Conservation (phyloP, 352 stramenopile species). For the Peronospora destructor region DNA sequence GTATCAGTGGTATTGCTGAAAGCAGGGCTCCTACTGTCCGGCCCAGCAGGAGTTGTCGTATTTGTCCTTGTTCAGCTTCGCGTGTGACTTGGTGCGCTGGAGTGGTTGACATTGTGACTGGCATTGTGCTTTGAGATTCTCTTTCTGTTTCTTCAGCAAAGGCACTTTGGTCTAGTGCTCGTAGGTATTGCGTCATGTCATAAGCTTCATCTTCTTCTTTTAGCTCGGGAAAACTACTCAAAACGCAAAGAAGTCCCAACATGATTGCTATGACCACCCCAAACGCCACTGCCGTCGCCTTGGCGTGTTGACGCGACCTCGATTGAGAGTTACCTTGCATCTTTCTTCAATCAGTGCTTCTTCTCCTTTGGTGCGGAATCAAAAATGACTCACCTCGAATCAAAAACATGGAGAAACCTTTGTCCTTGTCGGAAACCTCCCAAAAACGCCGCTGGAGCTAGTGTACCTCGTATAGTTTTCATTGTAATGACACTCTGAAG, state of each 20-base stretch:
- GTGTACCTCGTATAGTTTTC: not conserved
- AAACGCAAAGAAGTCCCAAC: conserved; percentile 14
- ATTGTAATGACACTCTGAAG: not conserved
- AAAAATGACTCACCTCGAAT: not conserved
- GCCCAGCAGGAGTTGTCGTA: not conserved
- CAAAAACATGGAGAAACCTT: not conserved
- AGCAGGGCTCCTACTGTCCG: conserved; percentile 1
- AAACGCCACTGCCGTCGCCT: conserved; percentile 12
- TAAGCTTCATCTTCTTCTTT: not conserved
- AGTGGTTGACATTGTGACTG: not conserved
- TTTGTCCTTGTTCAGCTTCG: too few relatives aligned
- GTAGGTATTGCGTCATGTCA: conserved; percentile 6
- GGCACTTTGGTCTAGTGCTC: not conserved
- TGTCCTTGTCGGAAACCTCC: not conserved
- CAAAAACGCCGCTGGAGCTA: conserved; percentile 4
- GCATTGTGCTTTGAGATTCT: not conserved
- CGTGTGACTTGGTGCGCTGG: too few relatives aligned
- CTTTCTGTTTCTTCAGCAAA: too few relatives aligned
- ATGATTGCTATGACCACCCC: conserved; percentile 14
- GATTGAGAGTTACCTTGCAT: conserved; percentile 1
- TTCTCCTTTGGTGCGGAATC: conserved; percentile 1
- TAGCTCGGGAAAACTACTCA: conserved; percentile 1
- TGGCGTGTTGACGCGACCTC: conserved; percentile 4
- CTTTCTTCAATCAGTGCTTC: not conserved
- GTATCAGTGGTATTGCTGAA: not conserved